Base-by-base conservation (phyloP, 1,139 yeast species). In the Blastobotrys raffinosifermentans region DNA sequence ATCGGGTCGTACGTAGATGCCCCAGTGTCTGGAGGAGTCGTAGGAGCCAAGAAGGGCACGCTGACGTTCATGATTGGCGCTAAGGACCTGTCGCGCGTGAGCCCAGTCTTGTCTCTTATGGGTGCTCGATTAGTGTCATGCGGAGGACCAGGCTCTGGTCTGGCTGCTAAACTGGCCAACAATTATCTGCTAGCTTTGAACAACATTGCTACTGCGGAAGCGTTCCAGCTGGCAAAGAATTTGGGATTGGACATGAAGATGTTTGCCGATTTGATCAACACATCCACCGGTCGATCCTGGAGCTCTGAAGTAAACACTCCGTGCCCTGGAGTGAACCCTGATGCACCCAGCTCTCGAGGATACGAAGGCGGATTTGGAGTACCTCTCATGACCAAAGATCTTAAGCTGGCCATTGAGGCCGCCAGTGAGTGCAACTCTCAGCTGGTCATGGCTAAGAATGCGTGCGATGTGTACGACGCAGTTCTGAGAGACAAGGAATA, bases 21-120 rank as follows among this genome's bases (percentile, higher is more conserved):
- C 9, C 81, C 81, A 0, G 80, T 75, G 0, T 72, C 77, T 10
- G 81, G 81, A 3, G 81, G 81, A 15, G 76, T 72, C 2, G 70
- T 71, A 1, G 81, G 81, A 3, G 81, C 81, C 4, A 55, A 71
- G 38, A 72, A 73, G 39, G 80, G 66, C 1, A 69, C 79, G 0
- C 63, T 75, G 29, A 70, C 78, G 3, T 75, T 75, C 52, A 75
- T 75, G 81, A 68, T 75, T 22, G 75, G 78, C 5, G 29, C 49
- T 14, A 39, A 43, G 23, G 46, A 48, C 31, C 25, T 47, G 25
- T 30, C 39, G 4, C 17, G 29, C 6, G 39, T 46, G 4, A 45
- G 45, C 26, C 37, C 50, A 2, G 55, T 70, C 22, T 61, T 75
- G 44, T 52, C 58, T 32, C 62, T 59, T 41, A 75, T 75, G 80